Conservation (phyloP, 129 eudicot species). For the Pseudognaphalium luteoalbum region DNA sequence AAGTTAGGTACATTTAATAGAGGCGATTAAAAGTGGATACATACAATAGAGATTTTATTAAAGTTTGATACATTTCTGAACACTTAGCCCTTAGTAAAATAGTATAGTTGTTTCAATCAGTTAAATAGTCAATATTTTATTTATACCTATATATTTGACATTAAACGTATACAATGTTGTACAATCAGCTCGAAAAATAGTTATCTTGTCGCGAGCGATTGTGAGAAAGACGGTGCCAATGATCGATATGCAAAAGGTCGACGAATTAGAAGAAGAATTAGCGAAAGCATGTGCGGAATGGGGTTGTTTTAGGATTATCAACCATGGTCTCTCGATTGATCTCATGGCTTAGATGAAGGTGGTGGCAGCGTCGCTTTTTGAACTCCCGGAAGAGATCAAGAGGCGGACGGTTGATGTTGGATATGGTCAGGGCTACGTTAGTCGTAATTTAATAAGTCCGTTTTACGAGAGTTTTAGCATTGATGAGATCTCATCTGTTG, state of each 20-base stretch:
- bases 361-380: background rate
- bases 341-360: constrained; percentile 1
- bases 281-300: background rate
- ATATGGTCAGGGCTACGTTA: background rate
- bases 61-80: too few species aligned
- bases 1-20: too few species aligned
- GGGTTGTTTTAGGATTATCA: background rate
- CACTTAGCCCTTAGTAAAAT: too few species aligned
- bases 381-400: background rate
- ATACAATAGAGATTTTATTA: too few species aligned
- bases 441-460: background rate
- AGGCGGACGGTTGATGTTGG: background rate
- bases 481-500: background rate
- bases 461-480: background rate
- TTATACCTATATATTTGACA: background rate
- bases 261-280: background rate
- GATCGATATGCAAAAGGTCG: background rate
- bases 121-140: too few species aligned
- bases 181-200: background rate
- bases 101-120: background rate
- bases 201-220: background rate
- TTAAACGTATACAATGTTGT: background rate
- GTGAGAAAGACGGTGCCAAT: background rate
- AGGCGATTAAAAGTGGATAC: too few species aligned
- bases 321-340: background rate